A percentile compares a stretch with the other conserved stretches of the same genome.
Evolutionary conservation across 1,284 basidiomycete species (phyloP).

Genomic region (Tylopilus sp.): DNA sequence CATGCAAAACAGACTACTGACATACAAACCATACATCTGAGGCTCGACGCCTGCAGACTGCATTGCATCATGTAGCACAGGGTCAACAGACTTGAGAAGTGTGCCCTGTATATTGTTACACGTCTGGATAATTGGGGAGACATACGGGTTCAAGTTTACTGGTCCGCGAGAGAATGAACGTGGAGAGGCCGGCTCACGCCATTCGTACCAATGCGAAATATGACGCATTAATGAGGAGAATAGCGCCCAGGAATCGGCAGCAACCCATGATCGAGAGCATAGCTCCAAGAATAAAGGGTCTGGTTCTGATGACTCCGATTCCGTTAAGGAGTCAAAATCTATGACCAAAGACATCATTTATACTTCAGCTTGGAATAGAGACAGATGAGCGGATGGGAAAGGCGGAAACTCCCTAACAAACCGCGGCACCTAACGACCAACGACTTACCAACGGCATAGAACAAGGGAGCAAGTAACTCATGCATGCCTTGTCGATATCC

Average conservation of each 20-base stretch:
- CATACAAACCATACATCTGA: constrained; percentile 90
- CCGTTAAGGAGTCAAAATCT: constrained; percentile 74
- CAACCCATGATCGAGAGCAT: constrained; percentile 67
- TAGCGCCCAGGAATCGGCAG: constrained; percentile 82
- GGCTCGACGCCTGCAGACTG: constrained; percentile 83
- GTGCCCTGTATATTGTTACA: constrained; percentile 77
- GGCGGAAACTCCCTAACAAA: constrained; percentile 3
- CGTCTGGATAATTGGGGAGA: constrained; percentile 78
- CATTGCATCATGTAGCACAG: constrained; percentile 73
- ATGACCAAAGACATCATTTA: constrained; percentile 24
- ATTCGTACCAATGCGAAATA: constrained; percentile 85
- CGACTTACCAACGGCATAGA: constrained; percentile 60
- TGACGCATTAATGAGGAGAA: constrained; percentile 78
- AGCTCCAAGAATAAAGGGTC: constrained; percentile 52
- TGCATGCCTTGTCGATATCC: constrained; percentile 97
- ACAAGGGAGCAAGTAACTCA: constrained; percentile 84
- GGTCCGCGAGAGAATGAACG: constrained; percentile 47
- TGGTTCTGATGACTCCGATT: constrained; percentile 27
- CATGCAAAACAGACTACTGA: constrained; percentile 6
- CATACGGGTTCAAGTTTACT: constrained; percentile 55
- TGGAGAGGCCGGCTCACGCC: constrained; percentile 58
- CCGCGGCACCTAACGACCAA: background rate
- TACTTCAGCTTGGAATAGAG: constrained; percentile 27
- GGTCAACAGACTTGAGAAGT: constrained; percentile 77
- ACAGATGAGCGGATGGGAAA: constrained; percentile 18